Evolutionary conservation across 495 filamentous ascomycete species (phyloP), one percentile per base, ranked within the genome.

Genomic region (Trichoderma reesei): DNA sequence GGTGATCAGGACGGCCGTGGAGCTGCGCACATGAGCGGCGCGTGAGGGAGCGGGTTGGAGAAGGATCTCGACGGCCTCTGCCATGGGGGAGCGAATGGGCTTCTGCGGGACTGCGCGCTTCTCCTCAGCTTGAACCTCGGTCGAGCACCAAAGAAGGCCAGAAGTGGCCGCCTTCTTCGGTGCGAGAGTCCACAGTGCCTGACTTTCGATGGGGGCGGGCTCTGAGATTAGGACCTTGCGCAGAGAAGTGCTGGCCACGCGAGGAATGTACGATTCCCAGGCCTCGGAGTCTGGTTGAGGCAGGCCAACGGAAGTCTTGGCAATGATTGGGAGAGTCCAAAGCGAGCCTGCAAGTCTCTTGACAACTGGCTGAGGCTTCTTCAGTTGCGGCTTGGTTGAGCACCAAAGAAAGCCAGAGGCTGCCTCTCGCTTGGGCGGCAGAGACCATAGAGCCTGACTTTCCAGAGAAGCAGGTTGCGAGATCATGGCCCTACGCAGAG

Each of bases 361-460:
- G 26, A 26, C 26, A 26, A 26, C 26, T 26, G 26, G 26, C 26
- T 26, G 26, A 26, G 26, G 26, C 26, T 26, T 33, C 34, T 14
- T 56, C 26, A 56, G 31, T 26, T 31, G 51, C 48, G 13, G 38
- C 33, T 39, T 14, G 4, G 16, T 61, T 5, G 59, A 13, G 36
- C 59, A 20, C 59, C 59, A 61, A 11, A 61, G 59, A 26, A 18
- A 61, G 36, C 59, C 39, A 26, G 36, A 38, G 10, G 59, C 59
- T 8, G 34, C 36, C 59, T 61, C 10, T 44, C 7, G 9, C 26
- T 36, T 48, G 20, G 39, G 16, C 44, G 62, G 16, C 1, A 33
- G 11, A 36, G 13, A 34, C 62, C 62, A 63, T 13, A 63, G 62
- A n/a, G 41, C 41, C 18, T 18, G 20, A 44, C 41, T 63, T 37